phyloP scores from a whole-genome alignment of 192 early-diverging fungal genomes.

The Coemansia sp. region DNA sequence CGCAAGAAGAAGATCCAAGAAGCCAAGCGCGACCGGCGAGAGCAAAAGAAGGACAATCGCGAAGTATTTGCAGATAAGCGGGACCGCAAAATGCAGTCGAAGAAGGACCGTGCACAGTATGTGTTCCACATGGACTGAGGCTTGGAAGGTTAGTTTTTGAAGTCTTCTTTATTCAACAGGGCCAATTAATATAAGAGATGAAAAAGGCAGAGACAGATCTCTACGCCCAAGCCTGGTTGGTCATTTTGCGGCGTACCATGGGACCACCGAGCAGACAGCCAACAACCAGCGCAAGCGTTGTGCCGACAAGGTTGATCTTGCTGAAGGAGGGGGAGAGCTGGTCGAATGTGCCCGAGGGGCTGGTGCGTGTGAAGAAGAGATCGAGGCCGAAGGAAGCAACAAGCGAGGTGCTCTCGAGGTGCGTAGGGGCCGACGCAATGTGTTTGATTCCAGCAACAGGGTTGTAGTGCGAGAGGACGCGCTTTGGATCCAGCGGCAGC shows the following conservation, averaged over 20 bases:
- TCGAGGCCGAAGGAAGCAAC: conserved; percentile 89
- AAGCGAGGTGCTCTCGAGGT: conserved; percentile 92
- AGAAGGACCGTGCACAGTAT: conserved; percentile 49
- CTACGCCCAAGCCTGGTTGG: conserved; percentile 59
- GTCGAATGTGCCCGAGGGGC: conserved; percentile 92
- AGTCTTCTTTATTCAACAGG: no score
- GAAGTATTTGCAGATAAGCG: conserved; percentile 39
- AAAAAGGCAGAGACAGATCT: no score
- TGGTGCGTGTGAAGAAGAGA: conserved; percentile 79
- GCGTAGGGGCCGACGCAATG: conserved; percentile 74
- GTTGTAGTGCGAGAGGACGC: conserved; percentile 73
- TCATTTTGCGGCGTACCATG: conserved; percentile 66
- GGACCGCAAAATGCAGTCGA: conserved; percentile 51
- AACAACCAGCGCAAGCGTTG: conserved; percentile 74
- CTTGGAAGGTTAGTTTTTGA: neutral
- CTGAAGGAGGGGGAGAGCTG: conserved; percentile 90
- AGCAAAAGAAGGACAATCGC: conserved; percentile 48
- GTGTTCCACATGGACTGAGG: conserved; percentile 29
- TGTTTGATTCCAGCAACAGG: conserved; percentile 63
- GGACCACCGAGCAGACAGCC: conserved; percentile 73
- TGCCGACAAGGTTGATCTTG: conserved; percentile 78
- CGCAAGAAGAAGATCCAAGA: conserved; percentile 87
- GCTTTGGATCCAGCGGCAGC: conserved; percentile 71
- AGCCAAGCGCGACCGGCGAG: conserved; percentile 58
- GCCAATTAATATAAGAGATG: no score